Base-by-base conservation (phyloP, 2,329 filamentous ascomycete species). In the Sporothrix globosa region DNA sequence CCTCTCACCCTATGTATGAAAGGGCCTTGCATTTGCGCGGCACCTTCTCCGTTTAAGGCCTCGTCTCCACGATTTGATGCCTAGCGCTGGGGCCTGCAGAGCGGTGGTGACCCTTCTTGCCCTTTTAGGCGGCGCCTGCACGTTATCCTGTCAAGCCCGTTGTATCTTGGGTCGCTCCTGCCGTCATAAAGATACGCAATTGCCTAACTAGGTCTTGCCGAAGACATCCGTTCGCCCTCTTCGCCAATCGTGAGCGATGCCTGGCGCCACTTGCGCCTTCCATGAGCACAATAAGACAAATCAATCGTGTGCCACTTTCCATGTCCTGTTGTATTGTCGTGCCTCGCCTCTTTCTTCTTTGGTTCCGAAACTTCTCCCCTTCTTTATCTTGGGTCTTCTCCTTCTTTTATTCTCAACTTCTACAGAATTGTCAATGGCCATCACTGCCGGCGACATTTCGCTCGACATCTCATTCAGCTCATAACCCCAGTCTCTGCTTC, bases 161-260 rank as follows among this genome's bases (percentile, higher is more conserved):
- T 48, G 58, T 24, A 67, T 27, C 27, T 66, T 21, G 65, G 50
- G 17, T 54, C 50, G 4, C 14, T 54, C 39, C 50, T 50, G 52
- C 41, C 50, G 24, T 50, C 19, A 48, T 30, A 56, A 13, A 65
- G 60, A 58, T 60, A n/a, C 52, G 54, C 61, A 44, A 34, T 52
- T 68, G 54, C 63, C 68, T 53, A 56, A 58, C 56, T 68, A 11
- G 68, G 54, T n/a, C 68, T 21, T 70, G 70, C 70, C 70, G 68
- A 70, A 50, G 30, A 50, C 67, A 50, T 39, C 68, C 68, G 65
- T 52, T 39, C 27, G 24, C 63, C 41, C 44, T 66, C 63, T 39
- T 27, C 14, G 39, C 70, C 70, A 71, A 63, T 69, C 70, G 41
- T 50, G 48, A 34, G 21, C 41, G 34, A 46, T 44, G 56, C 56